phyloP scores from a whole-genome alignment of 352 stramenopile species.

The Globisporangium splendens region DNA sequence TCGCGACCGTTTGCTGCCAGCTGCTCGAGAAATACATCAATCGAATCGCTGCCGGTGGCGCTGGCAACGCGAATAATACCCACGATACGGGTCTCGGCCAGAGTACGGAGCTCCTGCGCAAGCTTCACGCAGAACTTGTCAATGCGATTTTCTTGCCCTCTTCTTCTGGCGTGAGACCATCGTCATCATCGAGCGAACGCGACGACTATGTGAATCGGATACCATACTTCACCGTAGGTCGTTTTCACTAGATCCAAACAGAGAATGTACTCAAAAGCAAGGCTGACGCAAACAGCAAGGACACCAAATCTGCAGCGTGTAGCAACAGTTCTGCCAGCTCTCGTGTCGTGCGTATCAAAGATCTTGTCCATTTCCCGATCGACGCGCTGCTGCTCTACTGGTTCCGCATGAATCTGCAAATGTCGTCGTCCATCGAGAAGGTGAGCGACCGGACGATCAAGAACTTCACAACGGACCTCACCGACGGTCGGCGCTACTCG shows the following conservation, averaged over 20 bases:
- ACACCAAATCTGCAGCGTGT: neutral
- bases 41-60: conserved; percentile 15
- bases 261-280: conserved; percentile 61
- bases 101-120: conserved; percentile 44
- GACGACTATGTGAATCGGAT: conserved; percentile 35
- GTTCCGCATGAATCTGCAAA: conserved; percentile 73
- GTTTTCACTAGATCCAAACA: conserved; percentile 31
- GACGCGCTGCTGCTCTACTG: conserved; percentile 71
- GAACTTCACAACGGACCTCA: conserved; percentile 75
- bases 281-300: conserved; percentile 13
- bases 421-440: conserved; percentile 57
- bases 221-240: conserved; percentile 55
- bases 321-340: conserved; percentile 14
- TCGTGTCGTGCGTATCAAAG: conserved; percentile 44
- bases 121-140: conserved; percentile 47
- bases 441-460: conserved; percentile 65
- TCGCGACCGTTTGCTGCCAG: conserved; percentile 67
- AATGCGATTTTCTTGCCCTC: conserved; percentile 51
- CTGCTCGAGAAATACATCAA: conserved; percentile 64
- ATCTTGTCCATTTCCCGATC: conserved; percentile 67
- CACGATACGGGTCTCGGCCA: conserved; percentile 14
- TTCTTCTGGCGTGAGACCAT: conserved; percentile 12
- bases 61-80: conserved; percentile 7
- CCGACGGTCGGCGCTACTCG: conserved; percentile 58
- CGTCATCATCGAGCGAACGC: neutral